Base-by-base conservation (phyloP, 371 early-diverging fungal genomes). In the Circinella umbellata region DNA sequence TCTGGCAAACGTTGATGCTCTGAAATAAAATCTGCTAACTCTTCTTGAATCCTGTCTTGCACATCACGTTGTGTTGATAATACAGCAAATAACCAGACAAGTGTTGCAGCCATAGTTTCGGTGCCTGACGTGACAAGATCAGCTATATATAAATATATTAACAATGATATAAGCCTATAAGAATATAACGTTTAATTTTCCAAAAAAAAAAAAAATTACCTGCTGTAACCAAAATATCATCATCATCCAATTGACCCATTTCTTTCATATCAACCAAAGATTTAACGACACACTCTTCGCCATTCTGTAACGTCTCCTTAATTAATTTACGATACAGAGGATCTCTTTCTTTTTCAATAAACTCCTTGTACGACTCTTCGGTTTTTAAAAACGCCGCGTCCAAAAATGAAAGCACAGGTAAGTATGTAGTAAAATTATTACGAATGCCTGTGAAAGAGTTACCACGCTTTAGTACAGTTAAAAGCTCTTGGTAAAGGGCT, bases 11-110 rank as follows among this genome's bases (percentile, higher is more conserved):
- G 71, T 35, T 57, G 57, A 34, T 76, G 49, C 11, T 61, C 55
- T 14, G 39, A 46, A 34, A 64, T 68, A 27, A 76, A 68, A 5
- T 18, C 49, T n/a, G 64, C 65, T 4, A 72, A 46, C 47, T 76
- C 74, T 15, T 61, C 65, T 34, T 64, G 68, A 5, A 71, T 67
- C n/a, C 69, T 67, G 5, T 60, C 34, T 66, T 71, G 73, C 9
- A 61, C 62, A n/a, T 78, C 76, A 8, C 70, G 68, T 39, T 78
- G 61, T 39, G 76, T 54, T n/a, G 70, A 49, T 14, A 77, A 60
- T 34, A 75, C 64, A 49, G 69, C 69, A 54, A 78, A 66, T 47
- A 63, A 53, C 73, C 75, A 75, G 38, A 63, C 37, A n/a, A 73
- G 38, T 18, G 69, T 62, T 11, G 70, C 57, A 7, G 73, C 66